These are phyloP conservation scores for Pontederia crassipes DNA, from an alignment of 176 grass and related monocot species.

Conservation along the genomic window DNA sequence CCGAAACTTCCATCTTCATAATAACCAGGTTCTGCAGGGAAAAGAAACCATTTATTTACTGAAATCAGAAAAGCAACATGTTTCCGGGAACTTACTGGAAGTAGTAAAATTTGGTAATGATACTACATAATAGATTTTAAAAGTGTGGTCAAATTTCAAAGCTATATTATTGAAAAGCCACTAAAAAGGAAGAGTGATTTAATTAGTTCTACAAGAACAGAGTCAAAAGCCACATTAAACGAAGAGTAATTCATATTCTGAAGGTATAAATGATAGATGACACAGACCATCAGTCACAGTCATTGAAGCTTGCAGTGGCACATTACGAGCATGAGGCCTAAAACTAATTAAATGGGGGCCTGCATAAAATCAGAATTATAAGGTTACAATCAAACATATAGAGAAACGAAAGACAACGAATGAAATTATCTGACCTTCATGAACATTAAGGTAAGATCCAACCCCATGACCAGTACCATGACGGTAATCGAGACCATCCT, in stretches of 20 bases:
- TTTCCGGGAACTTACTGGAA: neutral
- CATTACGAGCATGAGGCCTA: constrained; percentile 79
- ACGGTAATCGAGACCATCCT: constrained; percentile 79
- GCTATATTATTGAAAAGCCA: too few species aligned
- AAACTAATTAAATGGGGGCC: constrained; percentile 99
- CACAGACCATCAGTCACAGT: constrained; percentile 89
- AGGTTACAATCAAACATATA: constrained; percentile 11
- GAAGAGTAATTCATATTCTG: neutral
- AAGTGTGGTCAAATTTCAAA: too few species aligned
- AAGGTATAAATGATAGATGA: constrained; percentile 1
- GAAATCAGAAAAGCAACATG: neutral
- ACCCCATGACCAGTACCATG: constrained; percentile 98
- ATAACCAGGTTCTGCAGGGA: constrained; percentile 79
- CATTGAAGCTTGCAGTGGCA: constrained; percentile 92
- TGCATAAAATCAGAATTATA: constrained; percentile 17
- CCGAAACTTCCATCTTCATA: constrained; percentile 96
- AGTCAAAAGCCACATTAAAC: neutral
- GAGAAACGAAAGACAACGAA: constrained; percentile 16
- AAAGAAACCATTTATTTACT: constrained; percentile 2
- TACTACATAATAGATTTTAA: too few species aligned
- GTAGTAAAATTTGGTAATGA: neutral
- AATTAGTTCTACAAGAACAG: neutral
- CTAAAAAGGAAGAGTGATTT: too few species aligned
- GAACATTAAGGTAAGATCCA: constrained; percentile 90
- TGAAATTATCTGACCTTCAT: constrained; percentile 60